Evolutionary conservation across 495 filamentous ascomycete genomes (phyloP), one percentile per base, ranked within the genome.

Genomic region (Penicillium coprophilum): DNA sequence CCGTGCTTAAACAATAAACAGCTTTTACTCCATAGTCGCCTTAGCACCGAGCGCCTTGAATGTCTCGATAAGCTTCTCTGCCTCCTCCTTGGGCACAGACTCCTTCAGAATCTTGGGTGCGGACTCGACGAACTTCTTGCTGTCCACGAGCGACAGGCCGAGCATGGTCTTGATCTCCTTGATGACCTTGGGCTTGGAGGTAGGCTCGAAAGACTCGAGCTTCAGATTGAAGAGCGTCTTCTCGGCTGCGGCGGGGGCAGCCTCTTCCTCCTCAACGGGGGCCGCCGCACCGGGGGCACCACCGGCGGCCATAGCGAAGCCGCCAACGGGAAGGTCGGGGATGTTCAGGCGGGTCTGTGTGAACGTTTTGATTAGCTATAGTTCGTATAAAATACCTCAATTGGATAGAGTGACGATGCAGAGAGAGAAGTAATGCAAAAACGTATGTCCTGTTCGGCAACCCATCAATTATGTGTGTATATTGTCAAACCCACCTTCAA

Each of bases 101-200:
- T 99, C 94, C 86, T 96, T 97, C 90, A 99, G 87, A 66, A 89
- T 77, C 89, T 99, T 99, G 60, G 94, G 94, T 69, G 87, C 90
- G 64, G 88, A 88, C 82, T 99, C 94, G 62, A 97, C 94, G 75
- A 99, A 99, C 82, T 99, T 99, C 87, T 99, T 99, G 77, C 91
- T 96, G 75, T 99, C 94, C 63, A 99, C 94, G 75, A 99, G 82
- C 69, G 90, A 95, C 73, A 99, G 74, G 5, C 95, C 94, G 50
- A 99, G 80, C 82, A 99, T 82, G 64, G 82, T 83, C 85, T 99
- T 99, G 75, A 99, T 86, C 81, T 99, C 94, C 84, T 99, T 99
- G 79, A 99, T 99, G 55, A 99, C 78, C 85, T 99, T 99, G 52
- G 95, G 91, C 80, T 99, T 99, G 54, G 94, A 78, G 13, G 69